Percentiles rank a stretch among this genome's conserved stretches.
Conservation (phyloP, 2,329 filamentous ascomycete species). For the Ophiostoma himal-ulmi region DNA sequence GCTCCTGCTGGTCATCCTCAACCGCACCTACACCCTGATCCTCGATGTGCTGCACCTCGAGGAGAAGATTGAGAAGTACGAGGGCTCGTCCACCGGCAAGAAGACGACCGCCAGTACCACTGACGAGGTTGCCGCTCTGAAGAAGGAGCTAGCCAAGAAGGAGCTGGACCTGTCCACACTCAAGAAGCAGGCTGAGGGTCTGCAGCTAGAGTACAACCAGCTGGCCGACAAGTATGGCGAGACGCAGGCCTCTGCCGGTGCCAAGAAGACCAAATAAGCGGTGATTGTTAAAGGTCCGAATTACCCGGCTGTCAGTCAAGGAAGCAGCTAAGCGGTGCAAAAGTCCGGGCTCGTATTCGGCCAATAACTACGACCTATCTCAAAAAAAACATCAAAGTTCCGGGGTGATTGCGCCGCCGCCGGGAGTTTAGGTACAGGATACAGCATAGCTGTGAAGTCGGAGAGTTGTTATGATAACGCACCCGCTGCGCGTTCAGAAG, state of each 20-base stretch:
- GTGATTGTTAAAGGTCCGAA: background rate
- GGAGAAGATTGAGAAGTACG: constrained; percentile 79
- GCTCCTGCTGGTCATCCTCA: constrained; percentile 96
- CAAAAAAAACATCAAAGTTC: background rate
- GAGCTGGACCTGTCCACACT: constrained; percentile 78
- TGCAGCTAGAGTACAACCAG: constrained; percentile 78
- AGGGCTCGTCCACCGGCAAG: constrained; percentile 53
- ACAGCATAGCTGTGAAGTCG: background rate
- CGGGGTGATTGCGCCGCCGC: background rate
- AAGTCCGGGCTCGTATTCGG: background rate
- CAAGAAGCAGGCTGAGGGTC: constrained; percentile 85
- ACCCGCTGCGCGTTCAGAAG: background rate
- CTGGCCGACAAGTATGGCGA: constrained; percentile 75
- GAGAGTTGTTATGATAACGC: background rate
- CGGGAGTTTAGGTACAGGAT: background rate
- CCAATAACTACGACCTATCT: background rate
- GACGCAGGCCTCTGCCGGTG: constrained; percentile 45
- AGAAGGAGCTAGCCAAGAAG: constrained; percentile 68
- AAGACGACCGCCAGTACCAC: constrained; percentile 64
- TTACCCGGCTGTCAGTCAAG: background rate
- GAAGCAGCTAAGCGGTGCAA: background rate
- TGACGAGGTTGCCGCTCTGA: constrained; percentile 66
- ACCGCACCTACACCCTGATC: constrained; percentile 98
- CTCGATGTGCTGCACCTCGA: constrained; percentile 85
- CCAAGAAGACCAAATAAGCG: constrained; percentile 53